Conservation (phyloP, 1,284 basidiomycete species). For the Cutaneotrichosporon sp. region DNA sequence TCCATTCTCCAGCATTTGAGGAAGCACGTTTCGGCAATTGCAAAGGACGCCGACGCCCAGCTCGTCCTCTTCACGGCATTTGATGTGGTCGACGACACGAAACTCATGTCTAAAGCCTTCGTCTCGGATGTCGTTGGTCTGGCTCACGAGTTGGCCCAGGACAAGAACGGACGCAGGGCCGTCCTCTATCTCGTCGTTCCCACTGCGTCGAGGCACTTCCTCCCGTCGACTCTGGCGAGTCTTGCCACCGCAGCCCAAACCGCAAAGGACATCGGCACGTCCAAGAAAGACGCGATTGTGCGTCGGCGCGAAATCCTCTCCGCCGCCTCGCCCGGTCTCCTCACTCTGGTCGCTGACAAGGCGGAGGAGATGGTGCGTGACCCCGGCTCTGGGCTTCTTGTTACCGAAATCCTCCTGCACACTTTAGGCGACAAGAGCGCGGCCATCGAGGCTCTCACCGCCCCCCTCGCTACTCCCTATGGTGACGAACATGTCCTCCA, state of each 20-base stretch:
- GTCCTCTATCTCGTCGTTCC: slow-evolving; percentile 78
- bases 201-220: slow-evolving; percentile 74
- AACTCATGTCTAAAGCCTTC: slow-evolving; percentile 74
- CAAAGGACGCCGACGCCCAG: slow-evolving; percentile 79
- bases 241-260: slow-evolving; percentile 66
- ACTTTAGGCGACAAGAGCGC: slow-evolving; percentile 73
- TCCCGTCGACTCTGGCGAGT: slow-evolving; percentile 67
- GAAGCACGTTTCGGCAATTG: slow-evolving; percentile 80
- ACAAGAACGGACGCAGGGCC: slow-evolving; percentile 64
- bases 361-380: slow-evolving; percentile 65
- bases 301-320: slow-evolving; percentile 67
- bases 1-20: slow-evolving; percentile 79
- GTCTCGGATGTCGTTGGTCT: slow-evolving; percentile 58
- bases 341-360: slow-evolving; percentile 65
- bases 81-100: slow-evolving; percentile 85
- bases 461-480: slow-evolving; percentile 60
- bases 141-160: slow-evolving; percentile 57
- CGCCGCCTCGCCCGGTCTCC: slow-evolving; percentile 67
- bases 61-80: slow-evolving; percentile 81
- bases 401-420: slow-evolving; percentile 75
- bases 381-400: slow-evolving; percentile 71
- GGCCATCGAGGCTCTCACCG: slow-evolving; percentile 63
- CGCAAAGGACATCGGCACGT: slow-evolving; percentile 59
- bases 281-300: slow-evolving; percentile 69
- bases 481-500: slow-evolving; percentile 64